Evolutionary conservation across 345 rosid genomes (phyloP), one percentile per base, ranked within the genome.

Genomic region (Heritiera littoralis): DNA sequence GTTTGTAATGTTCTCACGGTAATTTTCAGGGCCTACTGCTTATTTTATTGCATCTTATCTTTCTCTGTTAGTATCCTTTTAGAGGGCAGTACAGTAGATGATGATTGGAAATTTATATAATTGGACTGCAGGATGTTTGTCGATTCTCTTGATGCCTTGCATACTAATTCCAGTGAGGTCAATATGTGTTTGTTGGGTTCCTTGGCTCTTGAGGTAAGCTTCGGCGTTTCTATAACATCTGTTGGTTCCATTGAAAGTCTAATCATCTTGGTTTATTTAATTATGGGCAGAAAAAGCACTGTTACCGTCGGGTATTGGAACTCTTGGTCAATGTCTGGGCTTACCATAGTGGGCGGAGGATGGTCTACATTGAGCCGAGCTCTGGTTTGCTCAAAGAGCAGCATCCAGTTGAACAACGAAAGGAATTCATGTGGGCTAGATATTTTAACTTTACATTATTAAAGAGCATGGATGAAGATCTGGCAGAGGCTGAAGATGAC

Each of bases 401-500:
- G 79, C 99, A 95, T 83, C 92, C 87, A 0, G 23, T 91, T 20
- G 86, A 81, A 20, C 86, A 81, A 45, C 87, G 98, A 15, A 89
- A 84, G 75, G 97, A 88, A 58, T 83, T 82, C 10, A 89, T 89
- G 80, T 93, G 99, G 98, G 89, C 83, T 0, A 93, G 89, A 77
- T 95, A 93, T 86, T 93, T 95, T 64, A 86, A 93, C 78, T 78
- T 86, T 67, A 87, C 91, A 41, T 80, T 95, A 67, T 83, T 95
- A 72, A 95, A 95, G 89, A 90, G 88, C 68, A 95, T 95, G 96
- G 99, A 95, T 67, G 99, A 93, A 93, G 99, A 95, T 83, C 87
- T 95, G 13, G 99, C 98, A 11, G 99, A 95, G 90, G 95, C 99
- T 69, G 94, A 96, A 43, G 98, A 95, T 77, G 99, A 95, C 74